Evolutionary conservation across 371 early-diverging fungal genomes (phyloP).

Genomic region (Syncephalastrum racemosum): DNA sequence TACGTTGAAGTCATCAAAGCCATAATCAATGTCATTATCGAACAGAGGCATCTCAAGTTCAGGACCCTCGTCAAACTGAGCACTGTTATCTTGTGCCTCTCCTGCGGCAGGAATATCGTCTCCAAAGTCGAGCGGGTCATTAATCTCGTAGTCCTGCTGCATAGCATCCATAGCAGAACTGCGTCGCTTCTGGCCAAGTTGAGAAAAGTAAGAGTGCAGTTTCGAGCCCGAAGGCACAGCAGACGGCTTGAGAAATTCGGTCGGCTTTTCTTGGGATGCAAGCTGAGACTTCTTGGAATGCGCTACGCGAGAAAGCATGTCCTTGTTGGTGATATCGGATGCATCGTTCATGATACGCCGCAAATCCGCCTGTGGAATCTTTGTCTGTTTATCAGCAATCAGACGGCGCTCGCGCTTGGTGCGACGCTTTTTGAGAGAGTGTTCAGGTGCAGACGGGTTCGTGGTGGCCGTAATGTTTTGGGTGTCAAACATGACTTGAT

Average conservation of each 20-base stretch:
- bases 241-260: background rate
- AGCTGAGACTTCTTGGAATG: background rate
- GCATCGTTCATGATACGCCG: conserved; percentile 52
- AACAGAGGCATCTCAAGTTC: background rate
- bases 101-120: background rate
- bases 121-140: background rate
- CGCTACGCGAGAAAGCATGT: conserved; percentile 10
- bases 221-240: background rate
- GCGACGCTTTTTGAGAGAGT: conserved; percentile 13
- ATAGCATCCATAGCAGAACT: background rate
- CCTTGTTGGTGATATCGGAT: conserved; percentile 31
- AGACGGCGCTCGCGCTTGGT: conserved; percentile 51
- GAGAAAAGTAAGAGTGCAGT: background rate
- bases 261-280: background rate
- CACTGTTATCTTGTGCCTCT: background rate
- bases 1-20: conserved; percentile 26
- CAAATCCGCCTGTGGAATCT: conserved; percentile 63
- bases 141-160: no score
- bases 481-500: conserved; percentile 27
- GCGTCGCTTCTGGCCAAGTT: background rate
- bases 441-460: conserved; percentile 1
- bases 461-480: conserved; percentile 12
- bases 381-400: conserved; percentile 67
- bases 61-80: conserved; percentile 11
- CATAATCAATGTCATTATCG: conserved; percentile 17